phyloP scores from a whole-genome alignment of 495 filamentous ascomycete species.

The Tuber indicum region DNA sequence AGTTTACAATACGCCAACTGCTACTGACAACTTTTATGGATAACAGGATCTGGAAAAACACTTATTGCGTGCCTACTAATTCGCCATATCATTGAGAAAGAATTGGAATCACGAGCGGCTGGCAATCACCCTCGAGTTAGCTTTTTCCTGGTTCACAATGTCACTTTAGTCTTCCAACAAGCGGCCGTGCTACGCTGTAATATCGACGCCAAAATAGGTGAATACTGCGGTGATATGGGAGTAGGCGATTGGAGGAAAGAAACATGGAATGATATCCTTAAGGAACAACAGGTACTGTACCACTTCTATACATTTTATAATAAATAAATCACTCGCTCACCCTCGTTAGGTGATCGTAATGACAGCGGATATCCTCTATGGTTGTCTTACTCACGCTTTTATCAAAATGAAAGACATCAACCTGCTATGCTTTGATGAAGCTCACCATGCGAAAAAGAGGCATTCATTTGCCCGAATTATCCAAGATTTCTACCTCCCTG shows the following conservation, averaged over 20 bases:
- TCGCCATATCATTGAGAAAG: constrained; percentile 66
- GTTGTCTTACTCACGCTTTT: constrained; percentile 72
- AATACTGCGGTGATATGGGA: constrained; percentile 68
- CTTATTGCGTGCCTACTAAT: constrained; percentile 86
- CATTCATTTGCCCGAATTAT: constrained; percentile 91
- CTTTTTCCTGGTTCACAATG: constrained; percentile 86
- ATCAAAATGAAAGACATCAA: constrained; percentile 80
- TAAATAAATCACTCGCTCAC: not conserved
- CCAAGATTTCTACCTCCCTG: constrained; percentile 67
- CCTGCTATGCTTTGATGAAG: constrained; percentile 90
- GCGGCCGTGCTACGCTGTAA: constrained; percentile 75
- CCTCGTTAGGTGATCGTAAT: constrained; percentile 68
- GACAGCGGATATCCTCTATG: constrained; percentile 78
- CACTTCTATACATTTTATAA: not conserved
- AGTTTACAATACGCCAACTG: not conserved
- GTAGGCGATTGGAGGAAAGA: constrained; percentile 59
- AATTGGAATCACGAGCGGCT: constrained; percentile 61
- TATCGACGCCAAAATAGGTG: constrained; percentile 70
- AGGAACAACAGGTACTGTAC: constrained; percentile 54
- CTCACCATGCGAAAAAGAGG: constrained; percentile 92
- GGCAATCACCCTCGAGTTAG: constrained; percentile 60
- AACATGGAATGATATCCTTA: constrained; percentile 62
- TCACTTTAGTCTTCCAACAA: constrained; percentile 88
- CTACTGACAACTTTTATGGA: constrained; percentile 10
- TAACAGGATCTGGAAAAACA: constrained; percentile 85